Base-by-base conservation (phyloP, 805 yeast genomes). In the Ogataea degrootiae region DNA sequence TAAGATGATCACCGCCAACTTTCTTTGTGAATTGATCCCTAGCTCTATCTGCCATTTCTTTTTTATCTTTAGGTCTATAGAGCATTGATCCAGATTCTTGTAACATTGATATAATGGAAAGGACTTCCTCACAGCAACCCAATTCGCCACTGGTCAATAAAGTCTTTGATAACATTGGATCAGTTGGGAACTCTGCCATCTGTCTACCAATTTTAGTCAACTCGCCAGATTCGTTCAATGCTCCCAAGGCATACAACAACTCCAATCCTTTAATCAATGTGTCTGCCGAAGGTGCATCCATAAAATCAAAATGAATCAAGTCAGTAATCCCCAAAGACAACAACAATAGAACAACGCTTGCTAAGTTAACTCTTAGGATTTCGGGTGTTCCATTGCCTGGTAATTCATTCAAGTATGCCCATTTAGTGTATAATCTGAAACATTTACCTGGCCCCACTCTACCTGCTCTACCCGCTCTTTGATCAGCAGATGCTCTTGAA, bases 391-490 rank as follows among this genome's bases (percentile, higher is more conserved):
- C 88, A 60, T 83, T 84, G 2, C 78, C 72, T 11, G 85, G 84
- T 62, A 94, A 70, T 56, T 92, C 98, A 55, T 85, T 76, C 52
- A 79, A 73, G 57, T 79, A 94, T 0, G 94, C 82, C 77, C 85
- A 76, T 61, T 88, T 87, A 0, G 99, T 92, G 62, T 82, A 94
- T 21, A 94, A 69, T 36, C 99, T 66, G 60, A 85, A 94, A 67
- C 98, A 94, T 62, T 88, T 87, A 16, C 99, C 99, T 0, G 98
- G 97, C 1, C 96, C 91, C 7, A 96, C 90, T 72, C 99, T 83
- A 38, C 99, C 99, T 6, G 98, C 99, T 72, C 99, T 81, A 62
- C 99, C 99, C 1, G 97, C 91, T 60, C 99, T 75, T 68, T 94
- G 99, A 59, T 89, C 91, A 0, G 97, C 97, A 39, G 96, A 90